Evolutionary conservation across 148 eudicot genomes (phyloP).

Genomic region (Vaccinium darrowii): DNA sequence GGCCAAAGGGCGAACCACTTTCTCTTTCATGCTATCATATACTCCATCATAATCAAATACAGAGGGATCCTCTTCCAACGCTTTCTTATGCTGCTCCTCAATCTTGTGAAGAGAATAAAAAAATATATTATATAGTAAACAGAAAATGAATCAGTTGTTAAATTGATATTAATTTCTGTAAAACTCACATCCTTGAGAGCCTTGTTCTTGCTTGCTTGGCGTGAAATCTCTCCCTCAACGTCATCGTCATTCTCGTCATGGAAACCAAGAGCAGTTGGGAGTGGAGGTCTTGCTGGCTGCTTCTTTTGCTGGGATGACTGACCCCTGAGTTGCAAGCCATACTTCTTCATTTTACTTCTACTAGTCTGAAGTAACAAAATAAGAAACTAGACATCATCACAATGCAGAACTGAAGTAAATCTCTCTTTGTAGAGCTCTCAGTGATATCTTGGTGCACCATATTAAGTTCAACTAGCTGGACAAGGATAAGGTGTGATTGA

Average conservation of each 20-base stretch:
- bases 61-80: constrained; percentile 87
- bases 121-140: not conserved
- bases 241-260: constrained; percentile 66
- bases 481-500: not conserved
- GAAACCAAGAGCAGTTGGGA: constrained; percentile 49
- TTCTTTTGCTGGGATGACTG: constrained; percentile 61
- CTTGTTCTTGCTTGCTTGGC: constrained; percentile 80
- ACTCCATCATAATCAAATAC: constrained; percentile 92
- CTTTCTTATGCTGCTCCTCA: constrained; percentile 92
- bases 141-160: not conserved
- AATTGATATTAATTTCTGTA: not conserved
- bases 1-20: constrained; percentile 47
- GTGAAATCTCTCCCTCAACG: constrained; percentile 75
- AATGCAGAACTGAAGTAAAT: not conserved
- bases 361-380: constrained; percentile 7
- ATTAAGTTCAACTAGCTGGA: not conserved
- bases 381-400: not conserved
- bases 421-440: not conserved
- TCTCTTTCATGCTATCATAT: constrained; percentile 80
- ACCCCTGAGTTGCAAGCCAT: constrained; percentile 76
- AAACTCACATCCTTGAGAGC: constrained; percentile 62
- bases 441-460: constrained; percentile 7
- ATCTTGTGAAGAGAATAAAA: constrained; percentile 34
- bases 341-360: constrained; percentile 41
- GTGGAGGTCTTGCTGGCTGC: constrained; percentile 40